Evolutionary conservation across 2,329 filamentous ascomycete genomes (phyloP), one percentile per base, ranked within the genome.

Genomic region (Xylariaceae sp.): DNA sequence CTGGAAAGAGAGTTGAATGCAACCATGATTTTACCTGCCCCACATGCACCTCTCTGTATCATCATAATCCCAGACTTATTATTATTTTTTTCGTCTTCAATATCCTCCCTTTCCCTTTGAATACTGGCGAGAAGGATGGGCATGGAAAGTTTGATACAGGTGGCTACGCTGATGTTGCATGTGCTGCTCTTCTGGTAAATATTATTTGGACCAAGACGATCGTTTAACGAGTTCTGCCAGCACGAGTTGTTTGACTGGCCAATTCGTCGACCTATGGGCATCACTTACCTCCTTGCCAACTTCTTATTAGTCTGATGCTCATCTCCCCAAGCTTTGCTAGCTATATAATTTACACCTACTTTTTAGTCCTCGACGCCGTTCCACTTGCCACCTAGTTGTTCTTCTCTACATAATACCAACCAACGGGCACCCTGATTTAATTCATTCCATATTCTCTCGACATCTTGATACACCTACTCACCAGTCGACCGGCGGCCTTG

Each of bases 291-390:
- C n/a, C n/a, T n/a, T n/a, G n/a, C n/a, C 31, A n/a, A 54, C 48
- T 43, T 43, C 21, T 55, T 19, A 31, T 44, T 59, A 56, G 49
- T 37, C 36, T 51, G 56, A 45, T 39, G 33, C 16, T 54, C 47
- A 19, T 33, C 44, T 50, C 34, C n/a, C 33, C 29, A 19, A 29
- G 12, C 39, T 51, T 46, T 37, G 16, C 36, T 26, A 53, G 41
- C 43, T 29, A 44, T 31, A 51, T 51, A 19, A 40, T 36, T 47
- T 33, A 29, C 14, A 31, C n/a, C n/a, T n/a, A n/a, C n/a, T n/a
- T n/a, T n/a, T n/a, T n/a, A n/a, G n/a, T n/a, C n/a, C 12, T 16
- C 19, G 17, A n/a, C 12, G 43, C 19, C 29, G 48, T 21, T 43
- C 48, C 39, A 36, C 37, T 28, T 36, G 29, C 31, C 39, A 44